Evolutionary conservation across 2,329 filamentous ascomycete species (phyloP).

Genomic region (Talaromyces islandicus): DNA sequence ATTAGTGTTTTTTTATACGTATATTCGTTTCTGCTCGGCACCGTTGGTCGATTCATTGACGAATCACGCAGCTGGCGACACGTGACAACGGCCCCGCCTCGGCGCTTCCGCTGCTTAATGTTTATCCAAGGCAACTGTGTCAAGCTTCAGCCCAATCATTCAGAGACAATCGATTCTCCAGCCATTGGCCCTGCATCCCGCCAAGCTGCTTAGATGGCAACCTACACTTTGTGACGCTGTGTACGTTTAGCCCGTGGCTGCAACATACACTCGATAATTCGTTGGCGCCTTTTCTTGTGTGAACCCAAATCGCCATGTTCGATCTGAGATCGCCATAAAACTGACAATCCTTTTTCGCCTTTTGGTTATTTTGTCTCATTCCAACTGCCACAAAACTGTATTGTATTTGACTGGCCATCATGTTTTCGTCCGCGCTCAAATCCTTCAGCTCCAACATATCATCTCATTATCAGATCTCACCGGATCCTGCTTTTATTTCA

Average conservation of each 20-base stretch:
- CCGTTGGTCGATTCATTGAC: background rate
- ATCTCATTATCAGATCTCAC: slow-evolving; percentile 79
- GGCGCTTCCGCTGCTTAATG: background rate
- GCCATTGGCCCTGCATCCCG: background rate
- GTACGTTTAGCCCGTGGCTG: background rate
- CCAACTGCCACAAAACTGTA: background rate
- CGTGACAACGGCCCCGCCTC: background rate
- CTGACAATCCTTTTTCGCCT: background rate
- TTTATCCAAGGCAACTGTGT: background rate
- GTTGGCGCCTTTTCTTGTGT: background rate
- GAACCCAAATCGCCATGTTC: background rate
- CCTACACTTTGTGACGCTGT: background rate
- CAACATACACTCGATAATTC: background rate
- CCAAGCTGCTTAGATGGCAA: background rate
- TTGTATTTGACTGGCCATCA: slow-evolving; percentile 39
- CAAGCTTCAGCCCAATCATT: background rate
- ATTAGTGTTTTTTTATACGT: background rate
- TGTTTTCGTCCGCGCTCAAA: slow-evolving; percentile 93
- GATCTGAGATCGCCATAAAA: background rate
- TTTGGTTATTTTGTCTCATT: background rate
- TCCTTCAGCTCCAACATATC: slow-evolving; percentile 92
- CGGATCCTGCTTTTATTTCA: slow-evolving; percentile 68
- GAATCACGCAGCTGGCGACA: background rate
- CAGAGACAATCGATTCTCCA: background rate
- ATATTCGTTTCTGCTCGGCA: background rate